Evolutionary conservation across 768 basidiomycete genomes (phyloP), one percentile per base, ranked within the genome.

Genomic region (Boletales sp.): DNA sequence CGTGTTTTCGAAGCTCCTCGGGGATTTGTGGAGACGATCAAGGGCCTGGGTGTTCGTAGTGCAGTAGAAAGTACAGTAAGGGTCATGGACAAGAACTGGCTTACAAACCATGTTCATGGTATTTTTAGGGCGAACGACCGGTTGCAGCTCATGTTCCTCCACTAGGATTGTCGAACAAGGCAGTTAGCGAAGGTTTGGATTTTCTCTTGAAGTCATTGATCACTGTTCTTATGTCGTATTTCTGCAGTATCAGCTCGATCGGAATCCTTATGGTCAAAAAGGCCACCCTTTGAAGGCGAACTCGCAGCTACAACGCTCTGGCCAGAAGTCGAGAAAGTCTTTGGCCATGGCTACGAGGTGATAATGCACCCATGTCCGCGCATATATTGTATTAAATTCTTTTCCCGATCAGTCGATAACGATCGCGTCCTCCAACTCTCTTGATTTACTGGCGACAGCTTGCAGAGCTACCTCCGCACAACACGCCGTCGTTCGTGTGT

Each of bases 321-420:
- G 97, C 97, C 95, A 0, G 97, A 99, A 71, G 74, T 83, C 1
- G 97, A 98, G 60, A 99, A 99, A 66, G 76, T 99, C 1, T 99
- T 97, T 65, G 97, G 95, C 5, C 97, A 98, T 67, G 94, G 95
- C 37, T 98, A 97, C 60, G 97, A 99, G 80, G 92, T 87, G 52
- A 47, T 1, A 31, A 51, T 29, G 15, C 6, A 41, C 55, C n/a
- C 21, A 2, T 46, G 18, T 39, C 30, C 31, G 41, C 4, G 49
- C 32, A 35, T 45, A 31, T 27, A 15, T 13, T 24, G 38, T 17
- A 27, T 19, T 54, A 27, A 37, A 40, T 30, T 13, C 34, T 43
- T 24, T 47, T 40, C 37, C 40, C 6, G 18, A 43, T 13, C 51
- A 95, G 91, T 87, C 90, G 8, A 87, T 94, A 41, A 79, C 87